Conservation (phyloP, 169 alveolate genomes). For the Cryptosporidium canis region DNA sequence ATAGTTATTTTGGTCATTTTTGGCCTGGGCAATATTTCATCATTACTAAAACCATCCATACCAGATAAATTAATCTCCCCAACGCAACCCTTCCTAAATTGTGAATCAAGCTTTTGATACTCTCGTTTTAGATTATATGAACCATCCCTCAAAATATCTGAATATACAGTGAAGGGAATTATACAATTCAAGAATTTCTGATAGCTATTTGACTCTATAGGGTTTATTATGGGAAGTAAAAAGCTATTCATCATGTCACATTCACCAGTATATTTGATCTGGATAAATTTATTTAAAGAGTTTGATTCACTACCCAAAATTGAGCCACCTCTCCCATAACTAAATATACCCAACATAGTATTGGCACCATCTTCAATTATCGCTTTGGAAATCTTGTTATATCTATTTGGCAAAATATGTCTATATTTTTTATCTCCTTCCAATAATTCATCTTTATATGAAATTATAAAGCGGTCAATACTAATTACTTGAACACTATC, state of each 20-base stretch:
- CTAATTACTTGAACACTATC: constrained; percentile 2
- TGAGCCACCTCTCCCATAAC: background rate
- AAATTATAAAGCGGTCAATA: background rate
- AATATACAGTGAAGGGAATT: constrained; percentile 49
- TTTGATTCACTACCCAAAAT: background rate
- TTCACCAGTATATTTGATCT: constrained; percentile 39
- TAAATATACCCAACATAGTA: background rate
- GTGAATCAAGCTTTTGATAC: background rate
- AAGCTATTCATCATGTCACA: constrained; percentile 37
- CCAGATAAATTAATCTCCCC: background rate
- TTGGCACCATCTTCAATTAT: background rate
- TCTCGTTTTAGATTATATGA: constrained; percentile 8
- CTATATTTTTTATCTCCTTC: background rate
- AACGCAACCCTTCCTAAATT: background rate
- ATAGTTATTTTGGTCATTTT: background rate
- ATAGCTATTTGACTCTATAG: constrained; percentile 36
- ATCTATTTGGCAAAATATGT: constrained; percentile 35
- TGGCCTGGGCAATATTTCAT: background rate
- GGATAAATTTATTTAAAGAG: constrained; percentile 29
- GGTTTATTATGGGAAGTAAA: constrained; percentile 40
- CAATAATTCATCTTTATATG: background rate
- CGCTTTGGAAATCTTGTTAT: constrained; percentile 1
- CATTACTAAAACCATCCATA: background rate
- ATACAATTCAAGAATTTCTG: constrained; percentile 59
- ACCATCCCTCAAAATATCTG: constrained; percentile 20